Evolutionary conservation across 805 yeast genomes (phyloP).

Genomic region (Kuraishia piskuri): DNA sequence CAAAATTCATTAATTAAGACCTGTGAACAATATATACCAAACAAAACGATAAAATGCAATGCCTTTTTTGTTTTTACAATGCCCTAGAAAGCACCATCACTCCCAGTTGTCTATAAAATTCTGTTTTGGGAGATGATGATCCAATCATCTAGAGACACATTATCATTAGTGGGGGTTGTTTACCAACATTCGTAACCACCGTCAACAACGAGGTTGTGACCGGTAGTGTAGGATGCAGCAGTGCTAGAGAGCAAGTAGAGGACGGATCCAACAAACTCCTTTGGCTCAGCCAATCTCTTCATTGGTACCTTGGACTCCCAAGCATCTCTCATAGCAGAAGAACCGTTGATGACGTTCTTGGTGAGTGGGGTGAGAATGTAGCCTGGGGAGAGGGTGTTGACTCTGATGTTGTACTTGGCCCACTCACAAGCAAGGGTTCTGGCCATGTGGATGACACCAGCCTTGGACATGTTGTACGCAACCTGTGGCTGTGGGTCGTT

Average conservation of each 20-base stretch:
- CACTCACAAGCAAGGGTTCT: constrained; percentile 74
- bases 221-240: constrained; percentile 76
- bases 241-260: constrained; percentile 62
- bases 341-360: constrained; percentile 55
- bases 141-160: not conserved
- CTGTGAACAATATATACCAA: not conserved
- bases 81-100: not conserved
- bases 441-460: constrained; percentile 77
- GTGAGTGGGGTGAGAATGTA: constrained; percentile 76
- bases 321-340: constrained; percentile 49
- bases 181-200: constrained; percentile 87
- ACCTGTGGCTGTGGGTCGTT: constrained; percentile 75
- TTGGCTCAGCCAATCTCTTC: constrained; percentile 80
- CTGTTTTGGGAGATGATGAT: not conserved
- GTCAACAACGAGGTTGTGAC: constrained; percentile 74
- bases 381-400: constrained; percentile 74
- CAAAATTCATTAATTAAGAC: not conserved
- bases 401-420: constrained; percentile 70
- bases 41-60: not conserved
- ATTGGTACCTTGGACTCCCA: constrained; percentile 71
- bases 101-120: not conserved
- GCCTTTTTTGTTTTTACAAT: not conserved
- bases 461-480: constrained; percentile 80
- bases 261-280: constrained; percentile 72
- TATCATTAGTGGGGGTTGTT: not conserved